Evolutionary conservation across 805 yeast species (phyloP), one percentile per base, ranked within the genome.

Genomic region (Wickerhamomyces chambardii): DNA sequence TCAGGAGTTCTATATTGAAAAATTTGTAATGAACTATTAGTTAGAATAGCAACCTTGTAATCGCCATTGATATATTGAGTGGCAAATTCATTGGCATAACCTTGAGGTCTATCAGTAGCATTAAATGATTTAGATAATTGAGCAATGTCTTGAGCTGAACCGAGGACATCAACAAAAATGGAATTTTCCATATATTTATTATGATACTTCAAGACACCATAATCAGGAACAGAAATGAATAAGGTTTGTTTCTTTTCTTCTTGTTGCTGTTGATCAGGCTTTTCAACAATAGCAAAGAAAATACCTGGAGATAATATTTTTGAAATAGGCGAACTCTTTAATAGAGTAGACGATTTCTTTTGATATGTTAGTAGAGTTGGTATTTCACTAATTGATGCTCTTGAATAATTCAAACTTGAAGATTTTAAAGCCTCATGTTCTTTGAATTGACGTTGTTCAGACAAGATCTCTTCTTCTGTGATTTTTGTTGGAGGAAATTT

Each of bases 51-150:
- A 50, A 89, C 71, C 47, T 75, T 76, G 31, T 83, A 69, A 0
- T 84, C 76, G 15, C 68, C 65, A 15, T 72, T 58, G 15, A 78
- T 72, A 51, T 85, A 90, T 48, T 89, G 97, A 6, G 90, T 78
- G 1, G 96, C 95, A 56, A 84, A 76, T 39, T 78, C 78, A 53
- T 90, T 89, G 9, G 86, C 84, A 52, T 78, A 85, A 3, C 96
- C 95, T 46, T 67, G 74, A 16, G 95, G 95, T 31, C 74, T 74
- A 30, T 73, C 60, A 0, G 90, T 71, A 2, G 94, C 85, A 49
- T 74, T 72, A 66, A 80, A 80, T 3, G 78, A 62, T 14, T 84
- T 76, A 0, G 90, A 73, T 30, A 84, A 50, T 41, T 81, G 84
- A 15, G 77, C 73, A 42, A 89, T 78, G 33, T 83, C 84, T 48